A percentile compares a stretch with the other conserved stretches of the same genome.
phyloP scores from a whole-genome alignment of 148 eudicot genomes.

The Camellia lanceoleosa region DNA sequence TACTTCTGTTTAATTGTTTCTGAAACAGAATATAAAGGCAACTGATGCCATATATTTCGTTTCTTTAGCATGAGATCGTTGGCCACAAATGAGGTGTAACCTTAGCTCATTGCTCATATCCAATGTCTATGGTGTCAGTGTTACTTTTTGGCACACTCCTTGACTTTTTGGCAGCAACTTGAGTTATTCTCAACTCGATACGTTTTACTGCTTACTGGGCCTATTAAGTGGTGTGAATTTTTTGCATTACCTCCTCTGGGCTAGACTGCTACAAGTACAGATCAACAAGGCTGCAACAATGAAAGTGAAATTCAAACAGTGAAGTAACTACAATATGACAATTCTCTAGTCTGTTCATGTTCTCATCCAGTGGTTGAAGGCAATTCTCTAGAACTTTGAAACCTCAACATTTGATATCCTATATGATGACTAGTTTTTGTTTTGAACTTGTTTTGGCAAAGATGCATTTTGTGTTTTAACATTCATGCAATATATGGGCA shows the following conservation, averaged over 20 bases:
- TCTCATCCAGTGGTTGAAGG: too few relatives aligned
- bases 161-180: slow-evolving; percentile 17
- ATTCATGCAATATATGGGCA: too few relatives aligned
- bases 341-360: too few relatives aligned
- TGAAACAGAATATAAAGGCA: too few relatives aligned
- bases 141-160: slow-evolving; percentile 36
- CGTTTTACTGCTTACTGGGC: slow-evolving; percentile 75
- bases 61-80: slow-evolving; percentile 56
- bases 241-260: slow-evolving; percentile 54
- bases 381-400: too few relatives aligned
- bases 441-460: too few relatives aligned
- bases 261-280: slow-evolving; percentile 40
- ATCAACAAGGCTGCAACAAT: slow-evolving; percentile 17
- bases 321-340: background rate
- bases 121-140: slow-evolving; percentile 44
- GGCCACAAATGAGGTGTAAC: slow-evolving; percentile 68
- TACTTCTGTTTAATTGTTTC: too few relatives aligned
- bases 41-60: too few relatives aligned
- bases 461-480: too few relatives aligned
- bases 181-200: slow-evolving; percentile 57
- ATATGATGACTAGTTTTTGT: too few relatives aligned
- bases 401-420: too few relatives aligned
- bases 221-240: slow-evolving; percentile 51
- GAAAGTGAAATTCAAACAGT: slow-evolving; percentile 2
- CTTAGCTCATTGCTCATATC: slow-evolving; percentile 62